A percentile compares a stretch with the other conserved stretches of the same genome.
Evolutionary conservation across 768 basidiomycete genomes (phyloP).

Genomic region (Scleroderma bovista): DNA sequence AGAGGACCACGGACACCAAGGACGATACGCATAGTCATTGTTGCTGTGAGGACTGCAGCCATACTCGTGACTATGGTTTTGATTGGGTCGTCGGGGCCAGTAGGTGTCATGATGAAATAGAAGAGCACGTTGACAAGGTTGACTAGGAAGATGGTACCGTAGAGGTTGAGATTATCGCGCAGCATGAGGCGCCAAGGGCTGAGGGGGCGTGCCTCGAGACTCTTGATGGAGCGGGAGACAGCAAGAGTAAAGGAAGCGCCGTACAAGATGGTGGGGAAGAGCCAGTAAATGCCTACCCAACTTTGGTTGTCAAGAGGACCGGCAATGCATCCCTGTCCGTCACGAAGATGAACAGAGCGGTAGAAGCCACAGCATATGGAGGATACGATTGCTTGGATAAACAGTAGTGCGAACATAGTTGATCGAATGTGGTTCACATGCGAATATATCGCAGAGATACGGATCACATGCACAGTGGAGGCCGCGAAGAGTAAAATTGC

Average conservation of each 20-base stretch:
- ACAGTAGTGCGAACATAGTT: conserved; percentile 55
- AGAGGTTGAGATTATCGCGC: conserved; percentile 83
- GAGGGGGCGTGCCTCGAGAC: conserved; percentile 41
- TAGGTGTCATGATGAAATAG: conserved; percentile 79
- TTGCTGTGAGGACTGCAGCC: conserved; percentile 81
- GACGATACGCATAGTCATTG: conserved; percentile 85
- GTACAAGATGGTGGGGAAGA: conserved; percentile 65
- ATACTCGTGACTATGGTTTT: conserved; percentile 81
- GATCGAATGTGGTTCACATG: conserved; percentile 50
- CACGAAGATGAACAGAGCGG: conserved; percentile 68
- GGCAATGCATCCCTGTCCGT: conserved; percentile 81
- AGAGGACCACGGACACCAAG: conserved; percentile 78
- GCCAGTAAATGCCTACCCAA: conserved; percentile 88
- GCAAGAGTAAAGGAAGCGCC: conserved; percentile 27
- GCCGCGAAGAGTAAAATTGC: conserved; percentile 69
- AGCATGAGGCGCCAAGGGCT: conserved; percentile 84
- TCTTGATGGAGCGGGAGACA: conserved; percentile 17
- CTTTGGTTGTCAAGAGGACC: conserved; percentile 58
- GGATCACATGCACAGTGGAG: conserved; percentile 60
- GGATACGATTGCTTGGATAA: conserved; percentile 66
- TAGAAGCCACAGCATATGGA: conserved; percentile 74
- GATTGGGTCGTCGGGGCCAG: conserved; percentile 56
- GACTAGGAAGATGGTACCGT: conserved; percentile 73
- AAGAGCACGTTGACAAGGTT: conserved; percentile 82
- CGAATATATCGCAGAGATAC: conserved; percentile 71